phyloP scores from a whole-genome alignment of 2,329 filamentous ascomycete species.

The Colletotrichum ledebouriae region DNA sequence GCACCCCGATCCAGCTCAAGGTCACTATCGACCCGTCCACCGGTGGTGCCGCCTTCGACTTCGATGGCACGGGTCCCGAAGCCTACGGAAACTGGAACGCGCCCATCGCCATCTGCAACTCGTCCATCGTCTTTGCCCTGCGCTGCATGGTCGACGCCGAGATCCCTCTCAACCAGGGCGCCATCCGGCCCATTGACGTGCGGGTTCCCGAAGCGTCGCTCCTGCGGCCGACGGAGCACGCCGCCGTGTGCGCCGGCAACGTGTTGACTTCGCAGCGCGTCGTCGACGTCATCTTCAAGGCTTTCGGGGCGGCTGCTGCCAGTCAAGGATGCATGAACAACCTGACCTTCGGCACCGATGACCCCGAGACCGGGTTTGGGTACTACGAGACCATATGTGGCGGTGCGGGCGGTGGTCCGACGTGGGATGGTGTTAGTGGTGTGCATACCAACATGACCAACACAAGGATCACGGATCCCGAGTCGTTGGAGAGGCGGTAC shows the following conservation, averaged over 20 bases:
- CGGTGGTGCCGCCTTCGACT: constrained; percentile 78
- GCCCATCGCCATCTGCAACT: constrained; percentile 51
- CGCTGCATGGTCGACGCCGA: constrained; percentile 51
- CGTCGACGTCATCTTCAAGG: constrained; percentile 78
- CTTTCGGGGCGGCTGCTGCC: constrained; percentile 80
- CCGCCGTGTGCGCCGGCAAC: constrained; percentile 51
- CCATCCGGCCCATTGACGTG: constrained; percentile 81
- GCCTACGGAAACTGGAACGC: constrained; percentile 50
- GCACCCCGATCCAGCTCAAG: constrained; percentile 80
- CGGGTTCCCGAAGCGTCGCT: constrained; percentile 73
- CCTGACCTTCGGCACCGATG: constrained; percentile 81
- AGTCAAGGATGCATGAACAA: constrained; percentile 87
- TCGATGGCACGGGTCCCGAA: constrained; percentile 49
- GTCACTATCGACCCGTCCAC: constrained; percentile 81
- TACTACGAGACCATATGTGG: constrained; percentile 91
- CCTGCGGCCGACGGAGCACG: constrained; percentile 51
- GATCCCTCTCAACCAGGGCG: constrained; percentile 59
- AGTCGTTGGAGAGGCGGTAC: constrained; percentile 83
- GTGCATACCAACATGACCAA: constrained; percentile 91
- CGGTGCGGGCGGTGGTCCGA: constrained; percentile 78
- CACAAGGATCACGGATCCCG: constrained; percentile 84
- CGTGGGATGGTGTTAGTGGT: constrained; percentile 80
- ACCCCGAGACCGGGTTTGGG: constrained; percentile 72
- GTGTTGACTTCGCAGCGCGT: constrained; percentile 53
- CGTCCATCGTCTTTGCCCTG: constrained; percentile 51